Conservation (phyloP, 2,329 filamentous ascomycete species). For the Pseudogymnoascus sp. region DNA sequence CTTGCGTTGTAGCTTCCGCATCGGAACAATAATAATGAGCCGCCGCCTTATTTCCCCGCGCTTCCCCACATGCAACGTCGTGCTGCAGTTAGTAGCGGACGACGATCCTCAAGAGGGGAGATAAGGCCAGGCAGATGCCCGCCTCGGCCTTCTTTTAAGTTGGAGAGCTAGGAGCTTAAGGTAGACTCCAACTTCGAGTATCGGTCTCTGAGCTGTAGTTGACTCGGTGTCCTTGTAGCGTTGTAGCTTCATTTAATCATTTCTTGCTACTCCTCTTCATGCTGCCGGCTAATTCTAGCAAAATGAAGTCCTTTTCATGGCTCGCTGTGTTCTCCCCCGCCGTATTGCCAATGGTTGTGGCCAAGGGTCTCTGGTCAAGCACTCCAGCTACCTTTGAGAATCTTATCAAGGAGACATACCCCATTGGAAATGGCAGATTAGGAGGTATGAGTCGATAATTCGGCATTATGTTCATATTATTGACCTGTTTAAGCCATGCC, state of each 20-base stretch:
- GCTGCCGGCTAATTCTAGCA: not conserved
- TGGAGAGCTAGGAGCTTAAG: not conserved
- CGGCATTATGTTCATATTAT: not conserved
- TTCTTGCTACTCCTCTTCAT: not conserved
- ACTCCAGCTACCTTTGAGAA: slow-evolving; percentile 17
- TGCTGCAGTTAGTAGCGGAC: not conserved
- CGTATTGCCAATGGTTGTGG: not conserved
- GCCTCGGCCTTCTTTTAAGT: not conserved
- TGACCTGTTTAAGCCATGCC: slow-evolving; percentile 30
- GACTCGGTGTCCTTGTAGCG: not conserved
- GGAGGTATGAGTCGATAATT: slow-evolving; percentile 29
- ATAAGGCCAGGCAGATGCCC: not conserved
- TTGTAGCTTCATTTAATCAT: not conserved
- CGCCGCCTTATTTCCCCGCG: not conserved
- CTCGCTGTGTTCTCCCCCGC: not conserved
- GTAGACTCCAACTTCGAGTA: not conserved
- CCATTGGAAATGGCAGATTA: slow-evolving; percentile 43
- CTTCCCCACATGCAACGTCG: not conserved
- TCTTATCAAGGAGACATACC: slow-evolving; percentile 35
- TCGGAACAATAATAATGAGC: not conserved
- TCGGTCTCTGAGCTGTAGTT: not conserved
- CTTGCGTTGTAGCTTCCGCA: not conserved
- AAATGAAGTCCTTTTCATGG: not conserved
- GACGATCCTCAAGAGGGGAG: not conserved
- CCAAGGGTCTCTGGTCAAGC: slow-evolving; percentile 9